These are phyloP conservation scores for Coniochaeta sp. DNA, from an alignment of 2,329 filamentous ascomycete species.

Conservation along the genomic window DNA sequence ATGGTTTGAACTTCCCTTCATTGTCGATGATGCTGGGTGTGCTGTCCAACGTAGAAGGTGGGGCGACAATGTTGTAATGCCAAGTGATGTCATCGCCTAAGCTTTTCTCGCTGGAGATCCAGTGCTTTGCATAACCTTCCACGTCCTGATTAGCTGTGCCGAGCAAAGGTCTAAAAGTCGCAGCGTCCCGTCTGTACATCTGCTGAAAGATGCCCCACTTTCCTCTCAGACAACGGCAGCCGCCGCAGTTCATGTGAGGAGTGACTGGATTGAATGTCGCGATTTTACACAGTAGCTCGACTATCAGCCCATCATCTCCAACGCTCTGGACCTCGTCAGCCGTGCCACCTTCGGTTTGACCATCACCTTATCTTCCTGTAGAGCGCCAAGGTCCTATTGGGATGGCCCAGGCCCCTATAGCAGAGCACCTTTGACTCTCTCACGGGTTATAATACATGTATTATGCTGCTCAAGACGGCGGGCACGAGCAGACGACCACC, in stretches of 20 bases:
- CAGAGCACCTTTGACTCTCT: not conserved
- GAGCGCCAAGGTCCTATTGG: not conserved
- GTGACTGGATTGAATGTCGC: not conserved
- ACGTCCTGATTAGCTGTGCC: conserved; percentile 1
- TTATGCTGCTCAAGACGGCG: not conserved
- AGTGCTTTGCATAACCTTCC: not conserved
- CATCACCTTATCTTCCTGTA: not conserved
- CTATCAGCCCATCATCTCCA: not conserved
- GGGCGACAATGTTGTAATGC: not conserved
- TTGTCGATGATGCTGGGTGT: not conserved
- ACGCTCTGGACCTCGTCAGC: not conserved
- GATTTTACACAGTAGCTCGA: too few species aligned
- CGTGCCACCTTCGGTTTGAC: not conserved
- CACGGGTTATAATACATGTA: not conserved
- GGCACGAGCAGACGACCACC: not conserved
- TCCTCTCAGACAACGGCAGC: not conserved
- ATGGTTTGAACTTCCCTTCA: not conserved
- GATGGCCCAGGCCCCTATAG: not conserved
- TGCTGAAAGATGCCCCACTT: not conserved
- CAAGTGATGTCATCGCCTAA: conserved; percentile 2
- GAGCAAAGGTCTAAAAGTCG: not conserved
- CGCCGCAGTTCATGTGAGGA: not conserved
- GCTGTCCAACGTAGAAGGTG: not conserved
- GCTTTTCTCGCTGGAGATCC: not conserved
- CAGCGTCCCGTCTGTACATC: not conserved